Conservation (phyloP, 768 basidiomycete species). For the Grammothele lineata region DNA sequence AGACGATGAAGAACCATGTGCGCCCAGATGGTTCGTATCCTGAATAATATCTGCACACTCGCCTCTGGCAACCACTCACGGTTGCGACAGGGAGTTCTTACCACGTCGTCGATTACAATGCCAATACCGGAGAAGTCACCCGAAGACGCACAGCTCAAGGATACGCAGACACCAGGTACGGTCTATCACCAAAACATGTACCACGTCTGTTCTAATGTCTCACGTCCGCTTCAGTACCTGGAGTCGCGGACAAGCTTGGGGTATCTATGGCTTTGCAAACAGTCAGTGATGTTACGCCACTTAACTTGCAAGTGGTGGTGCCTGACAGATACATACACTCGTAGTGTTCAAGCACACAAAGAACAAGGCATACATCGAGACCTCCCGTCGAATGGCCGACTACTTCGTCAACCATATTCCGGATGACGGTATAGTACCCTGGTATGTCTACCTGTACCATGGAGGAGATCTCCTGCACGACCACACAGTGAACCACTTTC, state of each 20-base stretch:
- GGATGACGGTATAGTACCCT: conserved; percentile 59
- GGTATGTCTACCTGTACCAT: conserved; percentile 38
- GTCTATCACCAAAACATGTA: too few relatives aligned
- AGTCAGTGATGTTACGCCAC: conserved; percentile 37
- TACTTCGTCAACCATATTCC: conserved; percentile 63
- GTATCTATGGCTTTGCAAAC: conserved; percentile 63
- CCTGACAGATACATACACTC: not conserved
- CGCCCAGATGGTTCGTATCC: conserved; percentile 49
- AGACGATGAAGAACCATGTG: conserved; percentile 64
- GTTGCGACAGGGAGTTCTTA: conserved; percentile 27
- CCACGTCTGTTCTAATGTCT: too few relatives aligned
- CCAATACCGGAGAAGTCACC: conserved; percentile 58
- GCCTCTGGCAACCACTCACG: too few relatives aligned
- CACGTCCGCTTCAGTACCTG: conserved; percentile 48
- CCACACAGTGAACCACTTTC: not conserved
- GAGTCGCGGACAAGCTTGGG: conserved; percentile 74
- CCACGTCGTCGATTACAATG: conserved; percentile 65
- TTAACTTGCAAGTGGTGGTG: not conserved
- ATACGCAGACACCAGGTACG: conserved; percentile 42
- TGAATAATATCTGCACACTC: too few relatives aligned
- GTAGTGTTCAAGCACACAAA: conserved; percentile 59
- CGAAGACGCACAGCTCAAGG: conserved; percentile 57
- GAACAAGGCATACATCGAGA: conserved; percentile 48
- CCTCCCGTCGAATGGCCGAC: conserved; percentile 51
- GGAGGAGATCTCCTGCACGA: not conserved